Conservation (phyloP, 2,329 filamentous ascomycete genomes). For the Apiospora rasikravindrae region DNA sequence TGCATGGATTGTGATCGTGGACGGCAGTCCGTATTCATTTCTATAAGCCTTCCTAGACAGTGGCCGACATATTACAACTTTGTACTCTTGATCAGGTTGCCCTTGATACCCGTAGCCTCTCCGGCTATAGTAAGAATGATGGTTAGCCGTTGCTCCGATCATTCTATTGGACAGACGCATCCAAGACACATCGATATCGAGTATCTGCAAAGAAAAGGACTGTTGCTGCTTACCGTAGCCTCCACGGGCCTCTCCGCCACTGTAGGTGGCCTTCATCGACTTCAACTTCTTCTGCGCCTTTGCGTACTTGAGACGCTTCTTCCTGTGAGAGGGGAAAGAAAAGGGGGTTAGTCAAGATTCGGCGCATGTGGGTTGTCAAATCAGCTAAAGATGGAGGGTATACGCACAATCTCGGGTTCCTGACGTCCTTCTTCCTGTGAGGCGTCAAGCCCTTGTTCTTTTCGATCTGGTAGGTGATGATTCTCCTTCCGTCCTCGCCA, state of each 20-base stretch:
- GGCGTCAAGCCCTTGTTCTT: slow-evolving; percentile 83
- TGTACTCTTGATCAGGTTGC: slow-evolving; percentile 87
- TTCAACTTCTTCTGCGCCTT: slow-evolving; percentile 97
- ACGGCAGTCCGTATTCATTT: neutral
- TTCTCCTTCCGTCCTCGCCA: slow-evolving; percentile 84
- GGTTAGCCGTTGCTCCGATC: neutral
- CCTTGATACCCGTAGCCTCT: slow-evolving; percentile 95
- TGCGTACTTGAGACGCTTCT: slow-evolving; percentile 63
- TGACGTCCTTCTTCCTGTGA: slow-evolving; percentile 72
- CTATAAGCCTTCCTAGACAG: neutral
- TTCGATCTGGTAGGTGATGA: slow-evolving; percentile 91
- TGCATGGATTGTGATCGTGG: neutral
- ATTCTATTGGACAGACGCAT: neutral
- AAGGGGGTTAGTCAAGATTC: neutral
- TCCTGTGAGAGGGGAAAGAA: neutral
- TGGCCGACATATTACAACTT: slow-evolving; percentile 67
- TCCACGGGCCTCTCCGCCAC: slow-evolving; percentile 81
- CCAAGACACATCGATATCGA: neutral
- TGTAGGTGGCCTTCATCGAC: slow-evolving; percentile 84
- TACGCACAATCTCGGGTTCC: slow-evolving; percentile 19
- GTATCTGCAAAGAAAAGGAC: neutral
- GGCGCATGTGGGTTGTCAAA: neutral
- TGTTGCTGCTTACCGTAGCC: slow-evolving; percentile 65
- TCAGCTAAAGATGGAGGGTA: neutral
- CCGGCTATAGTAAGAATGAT: slow-evolving; percentile 51